These are phyloP conservation scores for Pseudocercospora eumusae DNA, from an alignment of 2,329 filamentous ascomycete genomes.

Conservation along the genomic window DNA sequence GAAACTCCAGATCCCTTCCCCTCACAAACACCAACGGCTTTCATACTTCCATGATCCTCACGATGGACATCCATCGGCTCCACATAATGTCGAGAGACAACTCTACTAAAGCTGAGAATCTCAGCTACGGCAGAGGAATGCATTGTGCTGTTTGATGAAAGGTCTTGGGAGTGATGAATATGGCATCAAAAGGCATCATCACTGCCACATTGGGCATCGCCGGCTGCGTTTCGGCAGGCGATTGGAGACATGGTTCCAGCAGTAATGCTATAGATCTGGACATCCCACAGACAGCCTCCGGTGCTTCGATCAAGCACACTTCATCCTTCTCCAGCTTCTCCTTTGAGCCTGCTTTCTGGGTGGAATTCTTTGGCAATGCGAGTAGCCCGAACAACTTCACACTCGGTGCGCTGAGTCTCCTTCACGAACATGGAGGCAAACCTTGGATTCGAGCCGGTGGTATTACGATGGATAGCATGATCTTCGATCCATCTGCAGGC, in stretches of 20 bases:
- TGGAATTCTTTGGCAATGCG: conserved; percentile 37
- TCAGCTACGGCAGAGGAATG: background rate
- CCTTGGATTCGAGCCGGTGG: conserved; percentile 35
- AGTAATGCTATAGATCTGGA: conserved; percentile 16
- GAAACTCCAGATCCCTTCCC: conserved; percentile 10
- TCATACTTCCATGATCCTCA: too few species aligned
- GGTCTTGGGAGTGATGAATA: background rate
- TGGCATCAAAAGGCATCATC: conserved; percentile 4
- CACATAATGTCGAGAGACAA: background rate
- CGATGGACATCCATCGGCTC: conserved; percentile 10
- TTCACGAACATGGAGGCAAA: conserved; percentile 35
- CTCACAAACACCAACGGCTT: too few species aligned
- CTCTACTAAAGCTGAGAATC: conserved; percentile 2
- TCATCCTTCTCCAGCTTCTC: conserved; percentile 35
- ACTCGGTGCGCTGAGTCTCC: conserved; percentile 32
- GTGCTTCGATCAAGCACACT: conserved; percentile 35
- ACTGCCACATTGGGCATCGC: conserved; percentile 1
- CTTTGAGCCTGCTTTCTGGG: conserved; percentile 39
- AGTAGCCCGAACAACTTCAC: conserved; percentile 32
- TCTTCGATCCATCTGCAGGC: conserved; percentile 32
- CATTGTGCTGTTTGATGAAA: background rate
- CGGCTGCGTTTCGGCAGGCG: background rate
- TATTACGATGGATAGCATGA: conserved; percentile 39
- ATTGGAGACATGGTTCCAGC: background rate
- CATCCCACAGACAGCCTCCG: conserved; percentile 21